phyloP scores from a whole-genome alignment of 371 early-diverging fungal genomes.

The Blakeslea trispora region DNA sequence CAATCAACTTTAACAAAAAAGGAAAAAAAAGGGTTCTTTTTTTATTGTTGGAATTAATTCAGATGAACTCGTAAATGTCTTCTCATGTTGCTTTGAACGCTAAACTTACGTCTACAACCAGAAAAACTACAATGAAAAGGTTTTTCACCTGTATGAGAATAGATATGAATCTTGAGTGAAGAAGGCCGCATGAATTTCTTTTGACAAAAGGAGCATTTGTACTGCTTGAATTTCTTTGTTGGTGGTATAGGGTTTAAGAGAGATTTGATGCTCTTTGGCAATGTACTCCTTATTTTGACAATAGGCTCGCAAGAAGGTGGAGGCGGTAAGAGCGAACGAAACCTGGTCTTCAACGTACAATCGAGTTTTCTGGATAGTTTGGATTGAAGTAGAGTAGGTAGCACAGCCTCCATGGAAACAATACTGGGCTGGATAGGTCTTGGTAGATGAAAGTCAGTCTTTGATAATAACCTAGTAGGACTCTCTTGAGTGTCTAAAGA shows the following conservation, averaged over 20 bases:
- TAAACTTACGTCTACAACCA: slow-evolving; percentile 67
- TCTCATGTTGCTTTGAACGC: slow-evolving; percentile 73
- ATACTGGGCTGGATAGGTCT: slow-evolving; percentile 12
- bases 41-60: background rate
- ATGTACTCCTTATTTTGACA: background rate
- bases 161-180: slow-evolving; percentile 63
- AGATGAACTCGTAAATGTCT: slow-evolving; percentile 60
- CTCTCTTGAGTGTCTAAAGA: slow-evolving; percentile 1
- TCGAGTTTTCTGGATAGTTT: no score
- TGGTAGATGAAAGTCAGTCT: slow-evolving; percentile 1
- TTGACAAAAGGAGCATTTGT: slow-evolving; percentile 57
- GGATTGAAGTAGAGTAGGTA: slow-evolving; percentile 5
- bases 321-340: background rate
- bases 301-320: background rate
- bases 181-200: slow-evolving; percentile 75
- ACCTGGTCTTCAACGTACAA: background rate
- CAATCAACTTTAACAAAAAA: no score
- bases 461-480: background rate
- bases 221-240: slow-evolving; percentile 7
- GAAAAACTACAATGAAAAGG: slow-evolving; percentile 62
- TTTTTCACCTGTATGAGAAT: slow-evolving; percentile 74
- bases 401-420: slow-evolving; percentile 5
- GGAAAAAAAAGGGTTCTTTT: background rate
- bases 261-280: background rate
- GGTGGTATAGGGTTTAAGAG: background rate